Percentiles rank a stretch among this genome's conserved stretches.
These are phyloP conservation scores for Quercus tomentella DNA, from an alignment of 331 rosid species.

Conservation along the genomic window DNA sequence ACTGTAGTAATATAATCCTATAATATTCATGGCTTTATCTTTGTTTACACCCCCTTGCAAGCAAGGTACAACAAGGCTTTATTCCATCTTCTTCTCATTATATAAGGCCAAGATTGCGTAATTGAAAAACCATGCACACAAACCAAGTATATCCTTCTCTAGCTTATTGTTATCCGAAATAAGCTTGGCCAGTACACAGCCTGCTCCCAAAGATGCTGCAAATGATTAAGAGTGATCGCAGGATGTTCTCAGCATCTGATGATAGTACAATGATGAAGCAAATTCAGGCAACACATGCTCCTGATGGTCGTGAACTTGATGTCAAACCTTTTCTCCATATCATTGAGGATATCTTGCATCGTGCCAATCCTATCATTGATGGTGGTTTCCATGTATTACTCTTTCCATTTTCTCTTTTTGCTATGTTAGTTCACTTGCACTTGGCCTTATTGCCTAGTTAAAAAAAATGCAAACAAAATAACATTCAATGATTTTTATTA, in stretches of 20 bases:
- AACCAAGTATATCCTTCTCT: neutral
- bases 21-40: conserved; percentile 49
- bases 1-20: conserved; percentile 11
- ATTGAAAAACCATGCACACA: conserved; percentile 3
- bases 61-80: conserved; percentile 79
- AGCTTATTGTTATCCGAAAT: neutral
- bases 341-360: conserved; percentile 49
- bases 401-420: neutral
- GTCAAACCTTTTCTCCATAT: conserved; percentile 61
- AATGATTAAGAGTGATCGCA: conserved; percentile 25
- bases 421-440: neutral
- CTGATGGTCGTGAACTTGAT: conserved; percentile 51
- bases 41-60: conserved; percentile 48
- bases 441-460: neutral
- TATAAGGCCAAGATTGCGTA: conserved; percentile 26
- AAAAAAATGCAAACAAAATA: too few relatives aligned
- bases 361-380: conserved; percentile 36
- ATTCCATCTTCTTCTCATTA: conserved; percentile 43
- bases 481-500: neutral
- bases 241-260: conserved; percentile 51
- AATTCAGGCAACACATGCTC: conserved; percentile 65
- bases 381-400: conserved; percentile 5
- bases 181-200: conserved; percentile 33
- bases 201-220: conserved; percentile 26
- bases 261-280: conserved; percentile 72